A percentile compares a stretch with the other conserved stretches of the same genome.
Evolutionary conservation across 768 basidiomycete species (phyloP).

Genomic region (Xerocomellus intermedius): DNA sequence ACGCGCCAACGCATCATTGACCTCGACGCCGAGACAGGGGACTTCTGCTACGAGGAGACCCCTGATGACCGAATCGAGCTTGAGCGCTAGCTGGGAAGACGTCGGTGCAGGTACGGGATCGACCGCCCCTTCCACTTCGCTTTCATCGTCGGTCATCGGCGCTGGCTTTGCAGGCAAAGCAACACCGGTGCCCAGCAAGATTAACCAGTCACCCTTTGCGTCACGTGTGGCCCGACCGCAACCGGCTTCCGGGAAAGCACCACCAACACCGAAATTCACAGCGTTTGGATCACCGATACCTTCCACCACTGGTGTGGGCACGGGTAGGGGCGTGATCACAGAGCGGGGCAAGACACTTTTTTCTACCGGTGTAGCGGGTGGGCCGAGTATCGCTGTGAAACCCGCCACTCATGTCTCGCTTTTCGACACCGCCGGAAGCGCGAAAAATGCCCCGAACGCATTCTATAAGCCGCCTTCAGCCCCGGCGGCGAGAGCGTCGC

Average conservation of each 20-base stretch:
- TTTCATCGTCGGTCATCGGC: conserved; percentile 3
- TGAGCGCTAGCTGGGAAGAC: conserved; percentile 67
- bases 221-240: conserved; percentile 3
- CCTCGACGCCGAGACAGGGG: conserved; percentile 2
- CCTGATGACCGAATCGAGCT: conserved; percentile 35
- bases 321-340: conserved; percentile 7
- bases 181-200: neutral
- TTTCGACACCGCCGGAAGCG: conserved; percentile 47
- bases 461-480: conserved; percentile 58
- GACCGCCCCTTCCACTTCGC: conserved; percentile 7
- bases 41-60: conserved; percentile 21
- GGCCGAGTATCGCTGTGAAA: conserved; percentile 2
- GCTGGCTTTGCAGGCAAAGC: conserved; percentile 3
- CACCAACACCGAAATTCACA: conserved; percentile 23
- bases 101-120: conserved; percentile 28
- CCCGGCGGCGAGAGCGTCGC: neutral
- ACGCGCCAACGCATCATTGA: conserved; percentile 7
- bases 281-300: conserved; percentile 28
- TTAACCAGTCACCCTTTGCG: conserved; percentile 8
- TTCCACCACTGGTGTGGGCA: neutral
- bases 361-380: neutral
- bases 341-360: conserved; percentile 20
- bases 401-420: conserved; percentile 21
- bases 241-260: neutral
- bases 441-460: conserved; percentile 58